These are phyloP conservation scores for Aspergillus neotritici DNA, from an alignment of 2,329 filamentous ascomycete genomes.

Conservation along the genomic window DNA sequence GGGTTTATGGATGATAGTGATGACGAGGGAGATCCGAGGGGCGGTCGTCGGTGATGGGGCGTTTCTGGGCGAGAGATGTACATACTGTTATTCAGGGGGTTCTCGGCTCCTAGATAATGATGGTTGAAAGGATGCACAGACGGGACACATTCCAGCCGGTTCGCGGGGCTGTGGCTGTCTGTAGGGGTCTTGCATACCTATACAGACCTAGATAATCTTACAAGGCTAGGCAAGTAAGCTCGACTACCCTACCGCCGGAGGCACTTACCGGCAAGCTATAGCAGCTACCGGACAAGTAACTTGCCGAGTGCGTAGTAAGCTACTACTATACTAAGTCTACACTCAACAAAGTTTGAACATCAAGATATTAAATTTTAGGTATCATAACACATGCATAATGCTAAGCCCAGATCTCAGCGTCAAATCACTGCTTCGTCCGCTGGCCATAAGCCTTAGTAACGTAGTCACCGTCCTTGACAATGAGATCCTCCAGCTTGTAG, in stretches of 20 bases:
- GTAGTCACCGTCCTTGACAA: conserved; percentile 84
- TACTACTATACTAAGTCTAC: background rate
- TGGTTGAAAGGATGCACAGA: too few species aligned
- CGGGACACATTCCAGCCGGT: too few species aligned
- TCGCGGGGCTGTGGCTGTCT: too few species aligned
- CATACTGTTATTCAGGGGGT: background rate
- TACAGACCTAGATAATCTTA: too few species aligned
- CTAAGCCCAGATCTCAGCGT: background rate
- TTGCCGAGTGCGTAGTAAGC: background rate
- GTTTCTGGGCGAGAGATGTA: background rate
- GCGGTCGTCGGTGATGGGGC: conserved; percentile 21
- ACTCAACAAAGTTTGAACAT: background rate
- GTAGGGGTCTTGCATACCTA: too few species aligned
- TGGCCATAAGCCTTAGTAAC: conserved; percentile 91
- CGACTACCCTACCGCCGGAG: too few species aligned
- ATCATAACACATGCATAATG: conserved; percentile 14
- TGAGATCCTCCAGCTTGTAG: conserved; percentile 86
- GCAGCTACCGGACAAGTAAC: too few species aligned
- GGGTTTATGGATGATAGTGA: conserved; percentile 70
- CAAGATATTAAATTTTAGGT: conserved; percentile 14
- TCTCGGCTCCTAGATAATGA: too few species aligned
- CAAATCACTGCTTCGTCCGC: conserved; percentile 40
- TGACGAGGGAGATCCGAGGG: conserved; percentile 44
- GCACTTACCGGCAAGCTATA: too few species aligned
- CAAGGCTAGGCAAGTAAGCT: too few species aligned